Conservation (phyloP, 352 stramenopile species). For the Phytophthora fragariae region DNA sequence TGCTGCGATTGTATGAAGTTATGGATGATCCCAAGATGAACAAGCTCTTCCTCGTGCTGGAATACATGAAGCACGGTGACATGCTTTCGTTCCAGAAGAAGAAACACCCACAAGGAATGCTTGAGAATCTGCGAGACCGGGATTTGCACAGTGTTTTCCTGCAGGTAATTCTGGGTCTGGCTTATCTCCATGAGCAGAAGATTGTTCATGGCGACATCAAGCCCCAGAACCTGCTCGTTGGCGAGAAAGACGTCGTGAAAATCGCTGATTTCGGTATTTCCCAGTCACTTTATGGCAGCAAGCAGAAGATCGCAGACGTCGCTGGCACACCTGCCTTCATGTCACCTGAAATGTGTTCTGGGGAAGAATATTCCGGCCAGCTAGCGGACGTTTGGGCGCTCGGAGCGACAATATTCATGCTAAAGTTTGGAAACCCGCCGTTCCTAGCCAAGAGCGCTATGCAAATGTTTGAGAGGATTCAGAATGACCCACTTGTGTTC, state of each 20-base stretch:
- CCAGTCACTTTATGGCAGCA: constrained; percentile 83
- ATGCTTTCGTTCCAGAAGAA: constrained; percentile 81
- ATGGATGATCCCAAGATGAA: constrained; percentile 96
- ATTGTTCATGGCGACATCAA: constrained; percentile 91
- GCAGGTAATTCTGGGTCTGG: constrained; percentile 83
- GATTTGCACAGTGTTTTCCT: constrained; percentile 79
- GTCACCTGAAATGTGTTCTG: constrained; percentile 92
- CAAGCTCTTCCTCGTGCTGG: constrained; percentile 97
- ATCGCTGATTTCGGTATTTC: constrained; percentile 94
- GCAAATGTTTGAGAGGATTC: constrained; percentile 91
- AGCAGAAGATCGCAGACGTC: constrained; percentile 81
- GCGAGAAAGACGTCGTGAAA: constrained; percentile 90
- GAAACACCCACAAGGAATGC: constrained; percentile 50
- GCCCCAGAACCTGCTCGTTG: constrained; percentile 89
- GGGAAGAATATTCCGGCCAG: constrained; percentile 84
- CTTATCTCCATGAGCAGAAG: constrained; percentile 90
- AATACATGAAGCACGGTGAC: constrained; percentile 94
- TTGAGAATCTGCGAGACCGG: constrained; percentile 64
- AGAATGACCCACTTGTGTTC: constrained; percentile 78
- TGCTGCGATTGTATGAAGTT: constrained; percentile 95
- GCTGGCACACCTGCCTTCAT: constrained; percentile 93
- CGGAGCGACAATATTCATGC: constrained; percentile 90
- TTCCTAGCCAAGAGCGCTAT: constrained; percentile 91
- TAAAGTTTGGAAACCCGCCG: constrained; percentile 88
- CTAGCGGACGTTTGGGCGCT: constrained; percentile 93